Percentiles rank a stretch among this genome's conserved stretches.
Conservation (phyloP, 2,329 filamentous ascomycete species). For the Botryotinia narcissicola region DNA sequence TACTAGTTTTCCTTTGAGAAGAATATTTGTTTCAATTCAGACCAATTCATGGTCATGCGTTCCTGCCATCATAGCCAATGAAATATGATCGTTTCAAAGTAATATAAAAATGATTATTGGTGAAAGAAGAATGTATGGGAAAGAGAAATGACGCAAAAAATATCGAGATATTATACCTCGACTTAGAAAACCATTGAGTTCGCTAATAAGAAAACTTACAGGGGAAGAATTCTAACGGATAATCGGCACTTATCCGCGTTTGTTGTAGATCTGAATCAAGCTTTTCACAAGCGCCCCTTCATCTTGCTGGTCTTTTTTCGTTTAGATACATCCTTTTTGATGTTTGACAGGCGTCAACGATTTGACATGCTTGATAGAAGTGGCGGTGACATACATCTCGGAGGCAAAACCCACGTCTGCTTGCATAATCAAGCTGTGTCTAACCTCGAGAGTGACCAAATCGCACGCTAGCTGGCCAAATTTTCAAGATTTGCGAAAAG, state of each 20-base stretch:
- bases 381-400: not conserved
- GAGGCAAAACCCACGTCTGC: not conserved
- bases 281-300: constrained; percentile 3
- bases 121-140: not conserved
- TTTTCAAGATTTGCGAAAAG: not conserved
- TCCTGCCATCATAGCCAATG: constrained; percentile 24
- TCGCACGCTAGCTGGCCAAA: not conserved
- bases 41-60: constrained; percentile 29
- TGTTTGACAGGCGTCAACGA: constrained; percentile 6
- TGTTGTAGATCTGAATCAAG: not conserved
- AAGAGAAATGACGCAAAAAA: not conserved
- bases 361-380: not conserved
- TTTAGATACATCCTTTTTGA: constrained; percentile 1
- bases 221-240: constrained; percentile 3
- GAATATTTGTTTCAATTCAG: constrained; percentile 53
- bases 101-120: not conserved
- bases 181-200: constrained; percentile 2
- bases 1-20: constrained; percentile 50
- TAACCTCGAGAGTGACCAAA: not conserved
- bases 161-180: constrained; percentile 2
- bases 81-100: not conserved
- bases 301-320: not conserved
- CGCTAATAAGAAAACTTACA: not conserved
- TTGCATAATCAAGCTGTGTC: not conserved
- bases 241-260: constrained; percentile 13